These are phyloP conservation scores for Wilhelminamyces savonicus DNA, from an alignment of 805 yeast genomes.

Conservation along the genomic window DNA sequence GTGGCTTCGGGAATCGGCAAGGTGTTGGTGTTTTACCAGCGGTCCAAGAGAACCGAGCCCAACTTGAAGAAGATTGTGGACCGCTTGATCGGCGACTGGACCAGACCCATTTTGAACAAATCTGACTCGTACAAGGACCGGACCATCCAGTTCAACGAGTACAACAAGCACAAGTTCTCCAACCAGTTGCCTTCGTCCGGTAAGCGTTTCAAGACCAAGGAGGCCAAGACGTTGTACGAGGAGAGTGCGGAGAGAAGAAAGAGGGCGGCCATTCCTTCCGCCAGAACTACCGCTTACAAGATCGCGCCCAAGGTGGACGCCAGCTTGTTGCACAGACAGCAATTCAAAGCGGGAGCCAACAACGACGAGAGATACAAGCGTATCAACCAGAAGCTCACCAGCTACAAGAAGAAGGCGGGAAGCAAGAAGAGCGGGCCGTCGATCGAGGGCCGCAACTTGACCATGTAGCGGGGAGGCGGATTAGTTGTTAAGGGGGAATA, in stretches of 20 bases:
- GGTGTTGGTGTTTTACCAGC: slow-evolving; percentile 87
- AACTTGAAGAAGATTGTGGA: slow-evolving; percentile 84
- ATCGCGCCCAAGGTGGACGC: slow-evolving; percentile 80
- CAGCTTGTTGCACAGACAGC: slow-evolving; percentile 38
- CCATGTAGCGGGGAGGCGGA: slow-evolving; percentile 28
- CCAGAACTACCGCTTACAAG: slow-evolving; percentile 80
- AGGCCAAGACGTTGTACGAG: slow-evolving; percentile 65
- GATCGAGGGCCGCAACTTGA: slow-evolving; percentile 64
- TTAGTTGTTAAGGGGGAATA: too few species aligned
- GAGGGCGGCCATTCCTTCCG: slow-evolving; percentile 94
- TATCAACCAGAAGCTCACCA: slow-evolving; percentile 53
- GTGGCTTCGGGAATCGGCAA: slow-evolving; percentile 94
- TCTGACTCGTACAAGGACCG: slow-evolving; percentile 92
- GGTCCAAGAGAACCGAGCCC: slow-evolving; percentile 84
- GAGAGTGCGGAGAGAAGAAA: slow-evolving; percentile 87
- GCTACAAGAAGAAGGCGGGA: slow-evolving; percentile 42
- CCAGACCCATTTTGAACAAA: slow-evolving; percentile 94
- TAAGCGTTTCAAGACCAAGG: slow-evolving; percentile 22
- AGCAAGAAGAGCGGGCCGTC: slow-evolving; percentile 67
- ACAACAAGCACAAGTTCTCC: slow-evolving; percentile 52
- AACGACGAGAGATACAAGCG: slow-evolving; percentile 79
- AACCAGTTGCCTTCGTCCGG: slow-evolving; percentile 33
- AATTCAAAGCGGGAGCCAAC: slow-evolving; percentile 39
- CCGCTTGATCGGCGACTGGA: slow-evolving; percentile 92
- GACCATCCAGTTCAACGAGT: slow-evolving; percentile 60